These are phyloP conservation scores for Leptomonas pyrrhocoris DNA, from an alignment of 208 protist genomes.

Conservation along the genomic window DNA sequence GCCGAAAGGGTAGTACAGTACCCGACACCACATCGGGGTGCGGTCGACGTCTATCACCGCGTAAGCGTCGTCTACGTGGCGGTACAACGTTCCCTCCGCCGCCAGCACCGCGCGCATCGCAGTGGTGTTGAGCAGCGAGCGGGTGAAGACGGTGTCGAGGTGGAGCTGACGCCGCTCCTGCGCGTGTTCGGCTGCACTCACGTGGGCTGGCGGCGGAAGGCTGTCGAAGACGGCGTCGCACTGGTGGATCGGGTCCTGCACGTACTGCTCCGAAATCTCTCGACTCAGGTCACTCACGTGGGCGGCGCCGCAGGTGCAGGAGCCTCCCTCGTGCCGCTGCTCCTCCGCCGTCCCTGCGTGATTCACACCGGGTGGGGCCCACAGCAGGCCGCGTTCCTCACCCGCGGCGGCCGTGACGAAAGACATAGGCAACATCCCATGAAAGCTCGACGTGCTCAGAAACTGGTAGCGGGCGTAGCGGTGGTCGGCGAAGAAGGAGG, in stretches of 20 bases:
- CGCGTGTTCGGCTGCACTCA: slow-evolving; percentile 2
- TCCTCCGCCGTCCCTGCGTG: neutral
- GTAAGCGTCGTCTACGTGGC: slow-evolving; percentile 25
- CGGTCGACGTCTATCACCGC: slow-evolving; percentile 49
- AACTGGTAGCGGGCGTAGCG: slow-evolving; percentile 42
- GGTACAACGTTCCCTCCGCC: slow-evolving; percentile 20
- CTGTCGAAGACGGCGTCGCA: slow-evolving; percentile 68
- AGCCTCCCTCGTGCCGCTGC: slow-evolving; percentile 2
- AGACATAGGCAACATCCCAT: slow-evolving; percentile 45
- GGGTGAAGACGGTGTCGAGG: slow-evolving; percentile 33
- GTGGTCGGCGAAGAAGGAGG: slow-evolving; percentile 90
- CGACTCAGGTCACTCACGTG: slow-evolving; percentile 61
- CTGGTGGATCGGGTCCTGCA: slow-evolving; percentile 31
- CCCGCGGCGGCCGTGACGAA: slow-evolving; percentile 19
- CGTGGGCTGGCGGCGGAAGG: slow-evolving; percentile 15
- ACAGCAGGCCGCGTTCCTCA: slow-evolving; percentile 7
- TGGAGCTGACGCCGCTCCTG: slow-evolving; percentile 3
- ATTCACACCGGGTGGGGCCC: neutral
- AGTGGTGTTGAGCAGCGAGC: slow-evolving; percentile 26
- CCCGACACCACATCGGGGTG: slow-evolving; percentile 71
- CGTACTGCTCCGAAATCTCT: slow-evolving; percentile 58
- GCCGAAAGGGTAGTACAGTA: slow-evolving; percentile 74
- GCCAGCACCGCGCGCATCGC: slow-evolving; percentile 5
- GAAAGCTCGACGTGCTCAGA: slow-evolving; percentile 35
- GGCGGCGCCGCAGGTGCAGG: slow-evolving; percentile 44